A percentile compares a stretch with the other conserved stretches of the same genome.
These are phyloP conservation scores for Encephalitozoon intestinalis DNA, from an alignment of 371 early-diverging fungal genomes.

Conservation along the genomic window DNA sequence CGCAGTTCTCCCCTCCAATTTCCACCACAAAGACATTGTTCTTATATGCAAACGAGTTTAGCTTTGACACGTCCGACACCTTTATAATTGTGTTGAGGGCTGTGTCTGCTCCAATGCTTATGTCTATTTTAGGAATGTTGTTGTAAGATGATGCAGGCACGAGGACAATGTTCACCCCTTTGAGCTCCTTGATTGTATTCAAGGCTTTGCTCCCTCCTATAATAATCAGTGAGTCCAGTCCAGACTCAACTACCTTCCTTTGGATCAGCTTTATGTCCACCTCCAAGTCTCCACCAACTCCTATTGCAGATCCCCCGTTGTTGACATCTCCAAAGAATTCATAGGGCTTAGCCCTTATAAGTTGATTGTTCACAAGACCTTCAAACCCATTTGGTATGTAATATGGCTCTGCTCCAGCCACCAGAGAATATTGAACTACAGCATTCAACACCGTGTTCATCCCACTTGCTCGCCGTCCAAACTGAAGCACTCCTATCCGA, in stretches of 20 bases:
- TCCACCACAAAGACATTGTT: conserved; percentile 90
- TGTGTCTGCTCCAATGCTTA: conserved; percentile 87
- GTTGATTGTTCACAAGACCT: conserved; percentile 71
- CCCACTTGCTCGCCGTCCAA: conserved; percentile 89
- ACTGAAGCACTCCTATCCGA: conserved; percentile 78
- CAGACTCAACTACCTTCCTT: conserved; percentile 75
- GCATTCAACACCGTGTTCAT: conserved; percentile 90
- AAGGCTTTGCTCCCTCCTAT: conserved; percentile 86
- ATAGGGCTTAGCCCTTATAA: conserved; percentile 28
- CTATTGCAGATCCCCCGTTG: conserved; percentile 81
- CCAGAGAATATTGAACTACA: conserved; percentile 73
- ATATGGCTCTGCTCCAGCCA: conserved; percentile 72
- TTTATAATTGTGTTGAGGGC: conserved; percentile 85
- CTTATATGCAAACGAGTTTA: conserved; percentile 75
- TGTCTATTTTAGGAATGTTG: conserved; percentile 93
- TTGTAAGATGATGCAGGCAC: conserved; percentile 91
- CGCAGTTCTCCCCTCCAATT: conserved; percentile 87
- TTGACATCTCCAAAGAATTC: conserved; percentile 77
- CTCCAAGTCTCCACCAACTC: conserved; percentile 74
- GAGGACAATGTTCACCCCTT: conserved; percentile 71
- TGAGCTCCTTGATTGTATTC: conserved; percentile 63
- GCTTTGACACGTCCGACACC: conserved; percentile 80
- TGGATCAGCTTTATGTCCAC: conserved; percentile 73
- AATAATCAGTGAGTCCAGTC: conserved; percentile 75
- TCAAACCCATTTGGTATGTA: conserved; percentile 82